Percentiles rank a stretch among this genome's conserved stretches.
Conservation (phyloP, 2,329 filamentous ascomycete genomes). For the Fusarium continuum region DNA sequence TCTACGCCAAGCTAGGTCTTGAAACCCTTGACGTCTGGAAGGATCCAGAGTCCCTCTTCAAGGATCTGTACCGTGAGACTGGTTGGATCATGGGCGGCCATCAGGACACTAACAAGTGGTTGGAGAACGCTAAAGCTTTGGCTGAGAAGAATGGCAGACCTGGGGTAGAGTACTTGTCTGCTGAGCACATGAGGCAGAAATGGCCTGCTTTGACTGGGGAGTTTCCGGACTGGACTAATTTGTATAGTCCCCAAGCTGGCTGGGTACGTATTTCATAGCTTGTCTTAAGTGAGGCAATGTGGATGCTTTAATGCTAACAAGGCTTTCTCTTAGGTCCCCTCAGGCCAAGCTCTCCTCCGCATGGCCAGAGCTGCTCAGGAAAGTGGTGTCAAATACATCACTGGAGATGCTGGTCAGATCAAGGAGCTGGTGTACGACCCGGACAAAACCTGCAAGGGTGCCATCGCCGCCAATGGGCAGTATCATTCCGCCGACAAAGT, state of each 20-base stretch:
- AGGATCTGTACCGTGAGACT: constrained; percentile 44
- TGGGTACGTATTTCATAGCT: constrained; percentile 39
- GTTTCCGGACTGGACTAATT: constrained; percentile 44
- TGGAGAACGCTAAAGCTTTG: constrained; percentile 40
- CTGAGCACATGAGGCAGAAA: constrained; percentile 38
- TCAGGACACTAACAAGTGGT: constrained; percentile 42
- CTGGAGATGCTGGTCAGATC: constrained; percentile 39
- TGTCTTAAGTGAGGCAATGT: not conserved
- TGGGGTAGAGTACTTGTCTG: constrained; percentile 42
- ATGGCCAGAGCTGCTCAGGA: constrained; percentile 45
- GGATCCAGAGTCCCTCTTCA: constrained; percentile 42
- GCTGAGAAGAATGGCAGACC: constrained; percentile 37
- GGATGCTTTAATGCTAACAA: not conserved
- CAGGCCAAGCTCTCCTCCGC: constrained; percentile 43
- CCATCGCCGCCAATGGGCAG: constrained; percentile 56
- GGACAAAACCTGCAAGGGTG: constrained; percentile 52
- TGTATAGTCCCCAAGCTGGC: constrained; percentile 42
- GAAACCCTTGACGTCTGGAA: constrained; percentile 46
- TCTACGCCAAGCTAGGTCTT: constrained; percentile 60
- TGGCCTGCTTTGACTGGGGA: constrained; percentile 45
- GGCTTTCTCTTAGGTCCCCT: constrained; percentile 19
- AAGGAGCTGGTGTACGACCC: constrained; percentile 39
- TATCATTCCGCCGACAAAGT: constrained; percentile 65
- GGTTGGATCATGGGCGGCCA: constrained; percentile 47
- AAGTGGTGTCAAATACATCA: constrained; percentile 44